Base-by-base conservation (phyloP, 768 basidiomycete genomes). In the Hebeloma cylindrosporum region DNA sequence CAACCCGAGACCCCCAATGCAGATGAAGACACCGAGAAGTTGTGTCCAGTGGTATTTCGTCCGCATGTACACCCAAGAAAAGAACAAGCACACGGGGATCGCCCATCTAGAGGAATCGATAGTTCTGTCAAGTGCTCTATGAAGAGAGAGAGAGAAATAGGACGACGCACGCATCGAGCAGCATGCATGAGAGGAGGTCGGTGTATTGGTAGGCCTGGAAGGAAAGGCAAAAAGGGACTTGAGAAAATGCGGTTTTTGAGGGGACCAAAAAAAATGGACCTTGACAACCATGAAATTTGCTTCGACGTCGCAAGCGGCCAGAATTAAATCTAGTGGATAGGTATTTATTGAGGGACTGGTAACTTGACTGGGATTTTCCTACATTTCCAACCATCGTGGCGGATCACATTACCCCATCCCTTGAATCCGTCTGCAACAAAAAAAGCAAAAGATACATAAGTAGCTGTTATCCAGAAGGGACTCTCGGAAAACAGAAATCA, bases 371-470 rank as follows among this genome's bases (percentile, higher is more conserved):
- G 34, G 10, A 13, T 9, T 38, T 14, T 62, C 80, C 35, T 54
- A 88, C 88, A 93, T 77, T 86, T 91, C 91, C 90, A 93, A 25
- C 90, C 91, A 53, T 92, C 90, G 14, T 71, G 74, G 29, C 71
- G 50, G 7, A 93, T 60, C 71, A 93, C 73, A 39, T 78, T 78
- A n/a, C 68, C 74, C 91, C 90, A 93, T 14, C 90, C 91, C 55
- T 77, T 80, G 47, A 86, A 73, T n/a, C 89, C 89, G 57, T 93
- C 89, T 92, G 52, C n/a, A n/a, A n/a, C n/a, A n/a, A n/a, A n/a
- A n/a, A n/a, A n/a, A n/a, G n/a, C n/a, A n/a, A n/a, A n/a, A n/a
- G n/a, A n/a, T 16, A 39, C 34, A 25, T 43, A 42, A n/a, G 6
- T 2, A 20, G 16, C 37, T 21, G 36, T 31, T 40, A 43, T 21